Evolutionary conservation across 2,329 filamentous ascomycete species (phyloP).

Genomic region (Alternaria longipes): DNA sequence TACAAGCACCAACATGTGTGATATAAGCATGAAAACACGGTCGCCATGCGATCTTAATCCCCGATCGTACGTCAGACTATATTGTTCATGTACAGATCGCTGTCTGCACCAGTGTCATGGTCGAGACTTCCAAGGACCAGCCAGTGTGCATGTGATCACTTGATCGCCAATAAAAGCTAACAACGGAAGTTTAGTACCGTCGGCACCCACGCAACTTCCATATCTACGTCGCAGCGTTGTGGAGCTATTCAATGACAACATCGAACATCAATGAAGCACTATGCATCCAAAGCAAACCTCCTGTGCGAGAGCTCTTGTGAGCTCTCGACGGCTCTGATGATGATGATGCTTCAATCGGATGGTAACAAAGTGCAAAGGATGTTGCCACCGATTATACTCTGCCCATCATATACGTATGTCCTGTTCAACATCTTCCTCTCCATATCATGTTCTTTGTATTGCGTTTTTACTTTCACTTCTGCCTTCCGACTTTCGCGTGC

Average conservation of each 20-base stretch:
- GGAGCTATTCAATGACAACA: background rate
- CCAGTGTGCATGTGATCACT: conserved; percentile 1
- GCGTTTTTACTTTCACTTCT: background rate
- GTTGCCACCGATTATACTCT: background rate
- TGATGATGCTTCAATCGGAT: background rate
- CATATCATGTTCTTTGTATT: background rate
- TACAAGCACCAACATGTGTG: background rate
- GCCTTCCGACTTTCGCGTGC: background rate
- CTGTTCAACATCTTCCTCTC: no score
- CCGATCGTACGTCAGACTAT: background rate
- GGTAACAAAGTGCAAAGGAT: background rate
- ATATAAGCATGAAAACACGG: background rate
- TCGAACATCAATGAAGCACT: background rate
- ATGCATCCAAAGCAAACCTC: background rate
- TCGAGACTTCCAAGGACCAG: background rate
- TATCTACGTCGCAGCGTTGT: background rate
- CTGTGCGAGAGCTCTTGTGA: background rate
- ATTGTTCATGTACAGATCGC: background rate
- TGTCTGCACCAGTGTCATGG: background rate
- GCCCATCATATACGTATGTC: no score
- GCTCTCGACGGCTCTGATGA: background rate
- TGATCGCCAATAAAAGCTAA: background rate
- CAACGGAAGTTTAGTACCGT: background rate
- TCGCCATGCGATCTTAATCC: background rate
- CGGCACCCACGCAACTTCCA: background rate